Conservation (phyloP, 2,329 filamentous ascomycete species). For the Exophiala sp. region DNA sequence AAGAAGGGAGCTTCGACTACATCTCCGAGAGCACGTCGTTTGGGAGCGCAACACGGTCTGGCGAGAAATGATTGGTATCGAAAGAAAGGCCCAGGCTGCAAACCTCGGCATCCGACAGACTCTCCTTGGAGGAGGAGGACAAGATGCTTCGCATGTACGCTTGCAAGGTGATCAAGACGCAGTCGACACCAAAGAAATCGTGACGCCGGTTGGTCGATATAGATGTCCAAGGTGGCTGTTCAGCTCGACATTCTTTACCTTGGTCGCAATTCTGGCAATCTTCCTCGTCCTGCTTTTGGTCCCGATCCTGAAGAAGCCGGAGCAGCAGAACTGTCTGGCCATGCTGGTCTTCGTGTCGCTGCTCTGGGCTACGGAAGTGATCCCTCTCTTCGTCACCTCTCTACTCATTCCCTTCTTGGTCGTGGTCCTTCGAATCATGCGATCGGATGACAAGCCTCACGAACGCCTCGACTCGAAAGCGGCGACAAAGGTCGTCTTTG, state of each 20-base stretch:
- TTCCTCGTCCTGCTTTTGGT: slow-evolving; percentile 69
- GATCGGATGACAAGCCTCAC: slow-evolving; percentile 65
- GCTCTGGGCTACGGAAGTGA: slow-evolving; percentile 95
- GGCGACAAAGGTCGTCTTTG: slow-evolving; percentile 78
- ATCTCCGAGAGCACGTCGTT: slow-evolving; percentile 91
- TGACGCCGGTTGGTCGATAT: slow-evolving; percentile 73
- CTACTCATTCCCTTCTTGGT: slow-evolving; percentile 89
- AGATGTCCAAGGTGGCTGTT: slow-evolving; percentile 74
- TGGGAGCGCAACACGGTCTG: slow-evolving; percentile 99
- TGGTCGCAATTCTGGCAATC: slow-evolving; percentile 63
- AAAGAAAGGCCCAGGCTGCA: slow-evolving; percentile 88
- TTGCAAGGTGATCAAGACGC: slow-evolving; percentile 73
- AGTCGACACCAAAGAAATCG: slow-evolving; percentile 59
- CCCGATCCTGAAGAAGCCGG: slow-evolving; percentile 76
- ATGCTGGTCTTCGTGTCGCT: slow-evolving; percentile 90
- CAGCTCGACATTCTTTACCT: slow-evolving; percentile 70
- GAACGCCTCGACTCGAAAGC: slow-evolving; percentile 68
- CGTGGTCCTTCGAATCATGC: slow-evolving; percentile 77
- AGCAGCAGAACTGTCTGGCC: slow-evolving; percentile 94
- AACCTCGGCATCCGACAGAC: slow-evolving; percentile 74
- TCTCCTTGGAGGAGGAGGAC: slow-evolving; percentile 69
- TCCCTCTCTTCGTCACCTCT: slow-evolving; percentile 94
- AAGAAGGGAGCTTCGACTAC: slow-evolving; percentile 77
- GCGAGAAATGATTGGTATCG: slow-evolving; percentile 97
- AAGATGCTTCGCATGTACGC: slow-evolving; percentile 60